These are phyloP conservation scores for Botryosphaeria dothidea DNA, from an alignment of 2,329 filamentous ascomycete genomes.

Conservation along the genomic window DNA sequence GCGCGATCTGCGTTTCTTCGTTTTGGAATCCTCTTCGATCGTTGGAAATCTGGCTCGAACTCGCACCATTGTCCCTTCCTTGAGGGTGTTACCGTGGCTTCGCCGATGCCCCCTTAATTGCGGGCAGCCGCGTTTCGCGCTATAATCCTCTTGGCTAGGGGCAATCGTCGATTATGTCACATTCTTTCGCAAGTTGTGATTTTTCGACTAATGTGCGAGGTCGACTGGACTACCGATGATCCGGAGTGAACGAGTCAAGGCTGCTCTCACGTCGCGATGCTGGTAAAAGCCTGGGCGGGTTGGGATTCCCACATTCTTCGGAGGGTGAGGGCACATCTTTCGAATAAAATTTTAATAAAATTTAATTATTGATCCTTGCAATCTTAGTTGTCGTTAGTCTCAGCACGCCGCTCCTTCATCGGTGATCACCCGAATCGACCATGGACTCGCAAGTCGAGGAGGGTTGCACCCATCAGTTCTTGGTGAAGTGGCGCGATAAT, in stretches of 20 bases:
- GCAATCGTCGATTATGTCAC: background rate
- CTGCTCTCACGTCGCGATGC: background rate
- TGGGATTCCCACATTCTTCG: background rate
- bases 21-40: background rate
- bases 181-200: background rate
- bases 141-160: background rate
- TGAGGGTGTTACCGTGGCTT: constrained; percentile 3
- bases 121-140: background rate
- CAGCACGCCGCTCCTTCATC: too few relatives aligned
- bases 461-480: background rate
- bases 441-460: background rate
- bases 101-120: background rate
- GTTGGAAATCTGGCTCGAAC: background rate
- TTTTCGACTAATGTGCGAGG: background rate
- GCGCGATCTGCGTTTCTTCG: too few relatives aligned
- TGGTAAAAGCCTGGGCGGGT: constrained; percentile 16
- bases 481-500: background rate
- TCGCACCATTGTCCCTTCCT: background rate
- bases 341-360: background rate
- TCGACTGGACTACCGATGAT: background rate
- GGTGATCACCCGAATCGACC: background rate
- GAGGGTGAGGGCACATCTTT: background rate
- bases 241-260: background rate
- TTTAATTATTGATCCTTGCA: background rate
- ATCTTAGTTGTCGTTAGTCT: background rate